Base-by-base conservation (phyloP, 306 rosid genomes). In the Comarum palustre region DNA sequence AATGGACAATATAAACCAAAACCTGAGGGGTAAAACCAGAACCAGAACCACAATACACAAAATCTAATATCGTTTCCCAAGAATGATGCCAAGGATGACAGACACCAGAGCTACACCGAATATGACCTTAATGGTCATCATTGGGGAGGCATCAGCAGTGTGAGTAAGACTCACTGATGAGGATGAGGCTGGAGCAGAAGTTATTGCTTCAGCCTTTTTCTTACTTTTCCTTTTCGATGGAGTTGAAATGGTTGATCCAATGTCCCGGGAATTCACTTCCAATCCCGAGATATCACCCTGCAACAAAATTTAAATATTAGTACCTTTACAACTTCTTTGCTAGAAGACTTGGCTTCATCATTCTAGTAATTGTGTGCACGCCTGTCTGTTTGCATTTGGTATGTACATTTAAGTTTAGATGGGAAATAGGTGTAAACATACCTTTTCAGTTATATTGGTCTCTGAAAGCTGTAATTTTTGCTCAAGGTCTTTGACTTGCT, bases 181-280 rank as follows among this genome's bases (percentile, higher is more conserved):
- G 50, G 95, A 64, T 6, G 89, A 68, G 72, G 94, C 42, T 84
- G 82, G 91, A 77, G 81, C 38, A 65, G 88, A 59, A 70, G 86
- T 59, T 74, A 81, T 60, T 74, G 85, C 84, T 32, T 95, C 99
- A 34, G 85, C 74, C 73, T 87, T 95, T 36, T 90, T 94, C 93
- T 90, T 95, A 78, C 84, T 85, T 78, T 75, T 95, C 65, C 96
- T 87, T 84, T 86, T 91, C 11, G 93, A 79, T 80, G 96, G 88
- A 62, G 83, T 69, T 0, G 96, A 81, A 69, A 90, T 72, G 81
- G 10, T 80, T 74, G 88, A 77, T 47, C 98, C 96, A 61, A 88
- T 88, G 76, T 91, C 96, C 77, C 96, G 81, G n/a, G 96, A 89
- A 79, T 95, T 91, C 9, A 88, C 81, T 51, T 88, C 97, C 69